Evolutionary conservation across 371 early-diverging fungal genomes (phyloP), one percentile per base, ranked within the genome.

Genomic region (Actinomucor elegans): DNA sequence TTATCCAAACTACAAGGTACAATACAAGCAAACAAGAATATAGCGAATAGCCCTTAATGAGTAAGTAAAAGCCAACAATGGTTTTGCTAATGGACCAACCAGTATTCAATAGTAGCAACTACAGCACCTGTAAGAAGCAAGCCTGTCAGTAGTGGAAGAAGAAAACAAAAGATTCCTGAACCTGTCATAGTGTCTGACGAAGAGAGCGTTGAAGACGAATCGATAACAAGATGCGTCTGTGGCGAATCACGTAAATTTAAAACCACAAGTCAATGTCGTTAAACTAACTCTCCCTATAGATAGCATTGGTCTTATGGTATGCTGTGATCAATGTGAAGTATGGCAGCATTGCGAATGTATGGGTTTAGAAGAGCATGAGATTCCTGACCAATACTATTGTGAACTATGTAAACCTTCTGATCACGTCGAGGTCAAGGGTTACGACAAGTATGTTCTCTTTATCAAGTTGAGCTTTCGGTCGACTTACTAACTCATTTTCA

Each of bases 271-370:
- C n/a, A n/a, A n/a, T n/a, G n/a, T n/a, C n/a, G n/a, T n/a, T n/a
- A n/a, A n/a, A n/a, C n/a, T n/a, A n/a, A n/a, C n/a, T n/a, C n/a
- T n/a, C n/a, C n/a, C 33, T 48, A 24, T 46, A 71, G 71, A 71
- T 32, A 67, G 84, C 61, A 73, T 77, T 26, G 92, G 88, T 36
- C 74, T 85, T 43, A 93, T 92, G 92, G 87, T 94, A 21, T 89
- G 91, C 66, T 94, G 94, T 71, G 93, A 94, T 50, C 73, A 80
- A 8, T 94, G 94, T 64, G 78, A 84, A 58, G 91, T 91, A 15
- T 93, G 94, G 94, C 94, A 93, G 62, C 94, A 93, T 64, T 86
- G 87, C 52, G 82, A 83, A 33, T 93, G 94, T 61, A 86, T 93
- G 66, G 86, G 87, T 17, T 72, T 93, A 32, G 79, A 81, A 20